Conservation (phyloP, 257 asterid species). For the Prunella vulgaris region DNA sequence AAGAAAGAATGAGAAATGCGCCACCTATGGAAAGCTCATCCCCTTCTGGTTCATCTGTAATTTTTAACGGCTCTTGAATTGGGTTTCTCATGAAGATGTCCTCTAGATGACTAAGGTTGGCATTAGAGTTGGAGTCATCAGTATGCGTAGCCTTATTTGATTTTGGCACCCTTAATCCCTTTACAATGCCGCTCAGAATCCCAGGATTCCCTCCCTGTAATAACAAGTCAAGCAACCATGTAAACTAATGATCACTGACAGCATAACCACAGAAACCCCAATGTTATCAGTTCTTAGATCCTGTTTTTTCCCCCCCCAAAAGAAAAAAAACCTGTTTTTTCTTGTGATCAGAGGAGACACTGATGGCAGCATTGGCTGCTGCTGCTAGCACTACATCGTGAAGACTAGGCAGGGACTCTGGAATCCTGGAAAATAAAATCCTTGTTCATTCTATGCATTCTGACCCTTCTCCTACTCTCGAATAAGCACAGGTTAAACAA, state of each 20-base stretch:
- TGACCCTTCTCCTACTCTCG: conserved; percentile 3
- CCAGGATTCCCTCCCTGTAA: conserved; percentile 59
- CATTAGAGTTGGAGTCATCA: conserved; percentile 30
- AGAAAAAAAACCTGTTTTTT: conserved; percentile 52
- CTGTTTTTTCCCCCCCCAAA: background rate
- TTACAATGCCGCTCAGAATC: conserved; percentile 56
- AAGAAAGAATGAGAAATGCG: background rate
- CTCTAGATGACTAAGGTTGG: conserved; percentile 54
- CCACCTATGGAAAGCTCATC: conserved; percentile 74
- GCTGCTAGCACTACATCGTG: conserved; percentile 91
- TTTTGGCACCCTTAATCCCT: conserved; percentile 62
- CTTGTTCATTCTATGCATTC: conserved; percentile 21
- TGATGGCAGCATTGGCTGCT: conserved; percentile 66
- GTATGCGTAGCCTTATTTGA: conserved; percentile 28
- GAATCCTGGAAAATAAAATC: conserved; percentile 46
- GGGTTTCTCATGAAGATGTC: conserved; percentile 49
- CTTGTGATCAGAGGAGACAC: conserved; percentile 47
- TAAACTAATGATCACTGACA: conserved; percentile 12
- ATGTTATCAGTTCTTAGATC: conserved; percentile 23
- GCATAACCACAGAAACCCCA: conserved; percentile 22
- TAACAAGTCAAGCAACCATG: conserved; percentile 25
- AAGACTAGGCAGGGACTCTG: conserved; percentile 72
- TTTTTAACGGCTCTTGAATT: conserved; percentile 33
- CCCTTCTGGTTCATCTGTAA: conserved; percentile 37
- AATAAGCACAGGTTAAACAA: conserved; percentile 20